Conservation (phyloP, 2,329 filamentous ascomycete genomes). For the Diaporthe aspalathi region DNA sequence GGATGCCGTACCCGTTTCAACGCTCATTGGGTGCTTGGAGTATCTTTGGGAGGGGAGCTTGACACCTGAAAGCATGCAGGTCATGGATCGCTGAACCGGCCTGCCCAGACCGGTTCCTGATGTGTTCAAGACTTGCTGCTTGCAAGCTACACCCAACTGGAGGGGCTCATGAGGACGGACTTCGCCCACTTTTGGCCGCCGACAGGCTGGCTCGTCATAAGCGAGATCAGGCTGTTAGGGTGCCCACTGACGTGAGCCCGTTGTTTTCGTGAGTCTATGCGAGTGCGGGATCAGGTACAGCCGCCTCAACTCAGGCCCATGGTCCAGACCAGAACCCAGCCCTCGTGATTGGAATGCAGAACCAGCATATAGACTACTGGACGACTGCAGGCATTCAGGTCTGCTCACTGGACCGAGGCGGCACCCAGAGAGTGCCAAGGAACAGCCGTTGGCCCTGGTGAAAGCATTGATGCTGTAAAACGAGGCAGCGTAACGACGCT, state of each 20-base stretch:
- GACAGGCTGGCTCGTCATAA: conserved; percentile 21
- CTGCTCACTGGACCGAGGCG: neutral
- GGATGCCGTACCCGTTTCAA: conserved; percentile 23
- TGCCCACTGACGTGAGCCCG: neutral
- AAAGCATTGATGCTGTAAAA: neutral
- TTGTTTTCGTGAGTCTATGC: neutral
- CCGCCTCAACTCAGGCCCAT: neutral
- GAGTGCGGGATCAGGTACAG: conserved; percentile 9
- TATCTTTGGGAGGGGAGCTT: neutral
- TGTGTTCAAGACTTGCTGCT: neutral
- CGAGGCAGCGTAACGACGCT: conserved; percentile 2
- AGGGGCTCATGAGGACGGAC: neutral
- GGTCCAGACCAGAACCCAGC: neutral
- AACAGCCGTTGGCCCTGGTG: neutral
- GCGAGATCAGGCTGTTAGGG: conserved; percentile 12
- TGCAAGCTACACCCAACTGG: conserved; percentile 1
- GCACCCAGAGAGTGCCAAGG: neutral
- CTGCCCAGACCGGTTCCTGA: neutral
- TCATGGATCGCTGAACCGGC: neutral
- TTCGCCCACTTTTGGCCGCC: neutral
- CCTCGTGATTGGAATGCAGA: neutral
- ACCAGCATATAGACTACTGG: neutral
- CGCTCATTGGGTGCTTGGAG: conserved; percentile 12
- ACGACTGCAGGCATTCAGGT: neutral
- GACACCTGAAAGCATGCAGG: conserved; percentile 28